Evolutionary conservation across 1,284 basidiomycete species (phyloP), one percentile per base, ranked within the genome.

Genomic region (Wolfiporia cocos): DNA sequence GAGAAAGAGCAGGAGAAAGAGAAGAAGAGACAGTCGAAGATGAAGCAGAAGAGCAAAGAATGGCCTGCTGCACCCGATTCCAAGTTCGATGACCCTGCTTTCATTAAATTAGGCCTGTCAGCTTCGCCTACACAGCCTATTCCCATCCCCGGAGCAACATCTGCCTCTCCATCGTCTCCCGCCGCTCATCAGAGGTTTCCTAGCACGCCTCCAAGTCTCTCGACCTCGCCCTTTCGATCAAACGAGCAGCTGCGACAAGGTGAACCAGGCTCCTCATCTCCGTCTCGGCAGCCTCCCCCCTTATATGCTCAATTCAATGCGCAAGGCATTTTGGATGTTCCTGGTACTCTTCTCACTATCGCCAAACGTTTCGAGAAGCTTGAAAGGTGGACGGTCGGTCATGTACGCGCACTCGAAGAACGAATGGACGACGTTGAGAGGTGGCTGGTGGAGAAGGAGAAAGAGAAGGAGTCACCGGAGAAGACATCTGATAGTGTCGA

Each of bases 381-480:
- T n/a, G 86, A 89, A 56, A 81, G 81, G 49, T 89, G 86, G 86
- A 81, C 84, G 0, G 84, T 89, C 1, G 76, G 81, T 4, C 86
- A 89, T 52, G 85, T 87, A 2, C 79, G 86, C 38, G 86, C 86
- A 0, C 64, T 89, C 12, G 86, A 89, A 52, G 86, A 89, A 19
- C 74, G 86, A 23, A 89, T 89, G 85, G 77, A 81, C 48, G 86
- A 89, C 43, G 86, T 89, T 17, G 86, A 89, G 57, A 71, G 78
- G 31, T 88, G 84, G 82, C 69, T 88, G 11, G 85, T 88, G 2
- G 84, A 86, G 44, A 85, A 81, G 56, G 84, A 86, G 59, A 76
- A 69, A 37, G 68, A 70, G 42, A 67, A 64, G 37, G 67, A 70
- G 42, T 66, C 63, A 36, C 54, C 60, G 12, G 49, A 64, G 39